Evolutionary conservation across 192 early-diverging fungal species (phyloP).

Genomic region (Coemansia javaensis): DNA sequence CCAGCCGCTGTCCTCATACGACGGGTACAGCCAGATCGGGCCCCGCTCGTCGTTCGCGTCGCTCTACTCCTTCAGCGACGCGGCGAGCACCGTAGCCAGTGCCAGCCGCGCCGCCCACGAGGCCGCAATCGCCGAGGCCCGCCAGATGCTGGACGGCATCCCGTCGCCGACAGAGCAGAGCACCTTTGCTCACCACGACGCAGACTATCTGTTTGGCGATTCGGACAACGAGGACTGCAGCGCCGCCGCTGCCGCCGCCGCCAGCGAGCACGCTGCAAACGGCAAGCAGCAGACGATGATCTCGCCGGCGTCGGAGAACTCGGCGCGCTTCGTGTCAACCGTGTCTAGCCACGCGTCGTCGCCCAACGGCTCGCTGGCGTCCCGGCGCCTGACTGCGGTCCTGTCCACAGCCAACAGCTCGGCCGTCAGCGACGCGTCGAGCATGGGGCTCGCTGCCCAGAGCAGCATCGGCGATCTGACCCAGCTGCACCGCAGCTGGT

Average conservation of each 20-base stretch:
- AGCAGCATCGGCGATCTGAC: conserved; percentile 29
- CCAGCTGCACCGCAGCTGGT: conserved; percentile 45
- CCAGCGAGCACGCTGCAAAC: too few species aligned
- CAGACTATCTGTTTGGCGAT: conserved; percentile 45
- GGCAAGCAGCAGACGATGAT: conserved; percentile 39
- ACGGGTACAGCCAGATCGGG: conserved; percentile 7
- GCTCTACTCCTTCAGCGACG: conserved; percentile 39
- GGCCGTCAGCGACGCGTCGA: conserved; percentile 30
- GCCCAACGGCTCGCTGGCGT: conserved; percentile 11
- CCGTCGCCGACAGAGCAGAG: conserved; percentile 37
- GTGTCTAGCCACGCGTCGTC: conserved; percentile 32
- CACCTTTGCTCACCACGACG: conserved; percentile 16
- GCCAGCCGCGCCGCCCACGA: conserved; percentile 21
- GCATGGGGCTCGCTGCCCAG: conserved; percentile 22
- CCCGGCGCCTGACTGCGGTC: conserved; percentile 14
- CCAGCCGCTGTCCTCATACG: not conserved
- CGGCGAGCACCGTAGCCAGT: conserved; percentile 8
- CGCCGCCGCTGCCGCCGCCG: too few species aligned
- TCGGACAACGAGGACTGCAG: conserved; percentile 17
- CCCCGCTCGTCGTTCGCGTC: conserved; percentile 27
- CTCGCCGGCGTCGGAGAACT: conserved; percentile 34
- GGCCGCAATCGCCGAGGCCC: conserved; percentile 37
- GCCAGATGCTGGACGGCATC: conserved; percentile 45
- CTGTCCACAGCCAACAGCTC: conserved; percentile 21
- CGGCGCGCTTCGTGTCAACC: conserved; percentile 32